Percentiles rank a stretch among this genome's conserved stretches.
Evolutionary conservation across 768 basidiomycete species (phyloP).

Genomic region (Suillus clintonianus): DNA sequence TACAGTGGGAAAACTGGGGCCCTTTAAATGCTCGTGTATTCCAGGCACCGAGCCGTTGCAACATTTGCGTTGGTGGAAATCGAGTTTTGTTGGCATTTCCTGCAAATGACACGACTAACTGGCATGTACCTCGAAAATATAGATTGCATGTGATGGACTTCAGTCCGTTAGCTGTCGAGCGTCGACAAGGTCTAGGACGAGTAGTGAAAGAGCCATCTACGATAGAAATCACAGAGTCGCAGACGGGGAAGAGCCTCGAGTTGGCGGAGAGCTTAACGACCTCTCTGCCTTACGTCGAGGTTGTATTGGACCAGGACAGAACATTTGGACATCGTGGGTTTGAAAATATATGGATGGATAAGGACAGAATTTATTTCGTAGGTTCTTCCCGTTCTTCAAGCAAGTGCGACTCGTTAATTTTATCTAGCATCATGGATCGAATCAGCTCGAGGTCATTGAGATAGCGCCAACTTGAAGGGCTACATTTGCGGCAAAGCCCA

Average conservation of each 20-base stretch:
- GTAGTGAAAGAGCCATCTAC: not conserved
- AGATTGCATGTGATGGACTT: not conserved
- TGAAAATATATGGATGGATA: not conserved
- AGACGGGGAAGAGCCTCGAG: not conserved
- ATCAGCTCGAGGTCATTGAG: not conserved
- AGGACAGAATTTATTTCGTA: not conserved
- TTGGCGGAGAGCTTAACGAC: not conserved
- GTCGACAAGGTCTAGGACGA: not conserved
- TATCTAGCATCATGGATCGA: not conserved
- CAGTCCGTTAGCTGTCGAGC: not conserved
- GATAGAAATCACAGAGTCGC: not conserved
- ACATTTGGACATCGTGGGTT: not conserved
- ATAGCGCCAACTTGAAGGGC: not conserved
- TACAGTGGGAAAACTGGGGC: not conserved
- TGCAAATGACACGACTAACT: not conserved
- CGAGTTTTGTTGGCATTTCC: not conserved
- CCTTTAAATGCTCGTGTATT: not conserved
- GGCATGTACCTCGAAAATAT: not conserved
- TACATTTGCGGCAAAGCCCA: not conserved
- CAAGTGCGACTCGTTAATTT: not conserved
- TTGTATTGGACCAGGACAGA: not conserved
- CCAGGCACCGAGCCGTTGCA: not conserved
- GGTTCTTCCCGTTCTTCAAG: not conserved
- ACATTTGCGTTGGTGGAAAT: not conserved
- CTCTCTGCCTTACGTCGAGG: not conserved